Evolutionary conservation across 306 rosid species (phyloP).

Genomic region (Acmispon strigosus): DNA sequence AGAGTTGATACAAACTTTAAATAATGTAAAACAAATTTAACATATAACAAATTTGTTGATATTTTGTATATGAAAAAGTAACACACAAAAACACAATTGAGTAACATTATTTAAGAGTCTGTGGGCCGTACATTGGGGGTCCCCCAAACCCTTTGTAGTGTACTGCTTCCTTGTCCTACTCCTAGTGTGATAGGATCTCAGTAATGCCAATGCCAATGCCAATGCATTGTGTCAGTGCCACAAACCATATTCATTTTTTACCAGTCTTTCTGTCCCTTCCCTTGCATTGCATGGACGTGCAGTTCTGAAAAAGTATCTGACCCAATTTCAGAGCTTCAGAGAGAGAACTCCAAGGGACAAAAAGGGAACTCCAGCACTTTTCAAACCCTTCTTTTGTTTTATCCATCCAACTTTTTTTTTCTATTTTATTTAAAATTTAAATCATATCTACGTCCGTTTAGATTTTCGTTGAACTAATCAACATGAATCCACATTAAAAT

Average conservation of each 20-base stretch:
- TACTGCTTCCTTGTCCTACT: background rate
- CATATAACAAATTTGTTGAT: no score
- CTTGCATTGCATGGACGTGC: conserved; percentile 25
- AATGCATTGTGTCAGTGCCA: background rate
- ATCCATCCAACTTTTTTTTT: background rate
- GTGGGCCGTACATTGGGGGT: background rate
- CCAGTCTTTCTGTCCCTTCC: conserved; percentile 37
- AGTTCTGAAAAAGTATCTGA: conserved; percentile 27
- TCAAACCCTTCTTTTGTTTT: conserved; percentile 1
- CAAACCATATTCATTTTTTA: conserved; percentile 33
- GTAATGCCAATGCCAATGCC: background rate
- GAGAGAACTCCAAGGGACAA: conserved; percentile 41
- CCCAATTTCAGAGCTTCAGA: background rate
- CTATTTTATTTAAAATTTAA: no score
- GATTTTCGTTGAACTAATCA: no score
- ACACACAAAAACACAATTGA: no score
- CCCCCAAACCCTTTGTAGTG: background rate
- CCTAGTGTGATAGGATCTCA: conserved; percentile 2
- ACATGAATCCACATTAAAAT: no score
- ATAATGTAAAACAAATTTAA: no score
- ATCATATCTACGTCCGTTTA: no score
- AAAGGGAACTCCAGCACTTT: conserved; percentile 34
- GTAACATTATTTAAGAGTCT: background rate
- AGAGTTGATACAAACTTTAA: no score
- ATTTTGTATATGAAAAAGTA: no score